Percentiles rank a stretch among this genome's conserved stretches.
These are phyloP conservation scores for Suillus alpinus DNA, from an alignment of 768 basidiomycete species.

Conservation along the genomic window DNA sequence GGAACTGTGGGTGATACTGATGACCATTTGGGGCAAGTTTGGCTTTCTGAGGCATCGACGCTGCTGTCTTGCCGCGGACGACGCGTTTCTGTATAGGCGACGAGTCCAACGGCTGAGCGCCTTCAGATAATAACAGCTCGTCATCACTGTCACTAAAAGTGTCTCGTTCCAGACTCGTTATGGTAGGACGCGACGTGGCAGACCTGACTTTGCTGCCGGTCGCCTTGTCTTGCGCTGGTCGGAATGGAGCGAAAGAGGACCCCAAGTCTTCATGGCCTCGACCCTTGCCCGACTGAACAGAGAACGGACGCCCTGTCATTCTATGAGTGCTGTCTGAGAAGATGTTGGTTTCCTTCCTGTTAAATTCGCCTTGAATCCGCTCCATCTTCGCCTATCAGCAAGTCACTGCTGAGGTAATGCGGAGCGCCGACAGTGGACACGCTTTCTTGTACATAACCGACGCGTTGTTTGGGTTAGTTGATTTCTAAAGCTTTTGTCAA, in stretches of 20 bases:
- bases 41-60: neutral
- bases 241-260: constrained; percentile 14
- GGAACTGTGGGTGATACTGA: constrained; percentile 22
- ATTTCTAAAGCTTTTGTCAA: constrained; percentile 21
- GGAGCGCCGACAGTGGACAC: neutral
- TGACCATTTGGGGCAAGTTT: constrained; percentile 16
- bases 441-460: constrained; percentile 5
- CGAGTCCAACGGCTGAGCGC: constrained; percentile 13
- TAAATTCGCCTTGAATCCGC: constrained; percentile 1
- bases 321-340: constrained; percentile 20
- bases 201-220: constrained; percentile 13
- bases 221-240: neutral
- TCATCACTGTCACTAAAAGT: constrained; percentile 24
- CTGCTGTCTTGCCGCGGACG: constrained; percentile 6
- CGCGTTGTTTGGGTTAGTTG: constrained; percentile 31
- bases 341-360: neutral
- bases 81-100: constrained; percentile 11
- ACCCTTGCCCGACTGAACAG: constrained; percentile 25
- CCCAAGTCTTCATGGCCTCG: constrained; percentile 24
- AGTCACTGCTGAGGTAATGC: constrained; percentile 4
- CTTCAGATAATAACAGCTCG: constrained; percentile 27
- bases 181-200: neutral
- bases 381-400: constrained; percentile 21
- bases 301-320: constrained; percentile 21
- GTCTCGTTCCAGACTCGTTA: neutral